These are phyloP conservation scores for Penicillium paradoxum DNA, from an alignment of 495 filamentous ascomycete genomes.

Conservation along the genomic window DNA sequence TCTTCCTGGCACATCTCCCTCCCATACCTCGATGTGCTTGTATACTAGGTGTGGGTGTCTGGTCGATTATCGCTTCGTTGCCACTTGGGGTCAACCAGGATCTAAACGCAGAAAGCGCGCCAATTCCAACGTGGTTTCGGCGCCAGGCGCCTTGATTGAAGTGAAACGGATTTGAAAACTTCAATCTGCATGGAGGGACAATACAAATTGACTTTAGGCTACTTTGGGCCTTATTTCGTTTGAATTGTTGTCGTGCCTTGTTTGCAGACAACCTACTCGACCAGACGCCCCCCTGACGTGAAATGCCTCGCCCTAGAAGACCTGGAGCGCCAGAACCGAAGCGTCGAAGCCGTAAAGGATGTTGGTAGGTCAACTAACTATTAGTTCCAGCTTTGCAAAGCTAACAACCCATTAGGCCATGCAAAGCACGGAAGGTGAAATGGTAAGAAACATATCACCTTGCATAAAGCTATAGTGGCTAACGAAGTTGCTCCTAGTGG, in stretches of 20 bases:
- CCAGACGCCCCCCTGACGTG: conserved; percentile 10
- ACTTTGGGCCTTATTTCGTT: conserved; percentile 4
- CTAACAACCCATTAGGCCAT: conserved; percentile 53
- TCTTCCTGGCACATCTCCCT: conserved; percentile 25
- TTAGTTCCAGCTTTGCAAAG: background rate
- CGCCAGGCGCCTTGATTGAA: conserved; percentile 13
- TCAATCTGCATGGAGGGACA: conserved; percentile 1
- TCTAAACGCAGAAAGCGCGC: conserved; percentile 29
- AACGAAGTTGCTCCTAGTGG: conserved; percentile 37
- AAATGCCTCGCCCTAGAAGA: conserved; percentile 65
- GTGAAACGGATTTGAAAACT: background rate
- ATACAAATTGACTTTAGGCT: background rate
- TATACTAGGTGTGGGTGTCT: conserved; percentile 39
- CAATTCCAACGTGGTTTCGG: conserved; percentile 10
- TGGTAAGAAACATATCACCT: conserved; percentile 44
- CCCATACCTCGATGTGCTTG: conserved; percentile 42
- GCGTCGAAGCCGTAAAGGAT: conserved; percentile 74
- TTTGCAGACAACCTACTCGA: background rate
- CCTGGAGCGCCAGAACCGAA: conserved; percentile 63
- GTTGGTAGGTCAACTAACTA: conserved; percentile 58
- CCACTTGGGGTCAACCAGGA: conserved; percentile 37
- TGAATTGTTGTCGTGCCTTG: background rate
- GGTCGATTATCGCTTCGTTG: conserved; percentile 41
- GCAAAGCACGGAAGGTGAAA: conserved; percentile 83
- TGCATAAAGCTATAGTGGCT: background rate